These are phyloP conservation scores for Purshia tridentata DNA, from an alignment of 306 rosid species.

Conservation along the genomic window DNA sequence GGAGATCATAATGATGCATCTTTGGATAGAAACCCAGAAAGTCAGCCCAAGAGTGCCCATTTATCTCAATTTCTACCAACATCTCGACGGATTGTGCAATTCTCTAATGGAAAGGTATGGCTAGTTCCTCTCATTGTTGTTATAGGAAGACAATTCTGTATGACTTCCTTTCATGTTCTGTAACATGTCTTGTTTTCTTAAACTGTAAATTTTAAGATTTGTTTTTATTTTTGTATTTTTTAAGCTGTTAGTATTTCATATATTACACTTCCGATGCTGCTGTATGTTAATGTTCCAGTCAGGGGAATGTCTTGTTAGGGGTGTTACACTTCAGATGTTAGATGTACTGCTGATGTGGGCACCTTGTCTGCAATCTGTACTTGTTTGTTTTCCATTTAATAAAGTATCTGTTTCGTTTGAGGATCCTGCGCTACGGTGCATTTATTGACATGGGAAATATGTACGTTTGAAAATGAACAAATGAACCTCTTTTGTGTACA, in stretches of 20 bases:
- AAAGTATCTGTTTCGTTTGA: not conserved
- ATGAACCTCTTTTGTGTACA: not conserved
- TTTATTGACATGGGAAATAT: not conserved
- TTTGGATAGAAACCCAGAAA: slow-evolving; percentile 41
- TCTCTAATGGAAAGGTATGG: slow-evolving; percentile 92
- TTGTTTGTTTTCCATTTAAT: not conserved
- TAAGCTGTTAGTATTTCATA: not conserved
- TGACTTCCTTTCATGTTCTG: too few relatives aligned
- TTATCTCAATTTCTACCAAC: slow-evolving; percentile 88
- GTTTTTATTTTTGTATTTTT: not conserved
- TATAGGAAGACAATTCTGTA: not conserved
- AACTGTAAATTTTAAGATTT: not conserved
- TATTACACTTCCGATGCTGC: not conserved
- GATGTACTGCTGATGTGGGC: too few relatives aligned
- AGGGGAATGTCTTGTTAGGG: too few relatives aligned
- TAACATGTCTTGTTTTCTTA: not conserved
- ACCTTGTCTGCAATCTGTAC: too few relatives aligned
- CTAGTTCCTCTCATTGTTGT: slow-evolving; percentile 6
- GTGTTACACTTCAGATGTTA: too few relatives aligned
- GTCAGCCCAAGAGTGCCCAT: slow-evolving; percentile 46
- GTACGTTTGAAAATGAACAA: not conserved
- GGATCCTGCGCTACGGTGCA: not conserved
- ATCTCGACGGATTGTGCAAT: slow-evolving; percentile 90
- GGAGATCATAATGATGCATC: slow-evolving; percentile 42
- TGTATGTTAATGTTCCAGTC: too few relatives aligned